Evolutionary conservation across 2,329 filamentous ascomycete genomes (phyloP).

Genomic region (Neoscytalidium dimidiatum): DNA sequence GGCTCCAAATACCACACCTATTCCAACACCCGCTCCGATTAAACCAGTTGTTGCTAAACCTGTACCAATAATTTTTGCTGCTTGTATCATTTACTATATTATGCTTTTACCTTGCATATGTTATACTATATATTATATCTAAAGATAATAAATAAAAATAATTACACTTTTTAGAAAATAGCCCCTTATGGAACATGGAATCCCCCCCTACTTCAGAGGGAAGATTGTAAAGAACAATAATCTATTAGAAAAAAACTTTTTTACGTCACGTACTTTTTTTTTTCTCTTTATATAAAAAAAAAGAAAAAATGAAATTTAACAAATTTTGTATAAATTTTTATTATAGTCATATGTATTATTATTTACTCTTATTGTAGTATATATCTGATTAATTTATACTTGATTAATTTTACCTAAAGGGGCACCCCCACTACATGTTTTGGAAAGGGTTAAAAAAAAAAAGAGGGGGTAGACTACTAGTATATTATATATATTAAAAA

Average conservation of each 20-base stretch:
- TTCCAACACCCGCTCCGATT: neutral
- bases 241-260: neutral
- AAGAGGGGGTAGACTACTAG: too few species aligned
- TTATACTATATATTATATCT: neutral
- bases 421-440: too few species aligned
- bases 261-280: neutral
- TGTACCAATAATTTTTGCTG: neutral
- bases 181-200: too few species aligned
- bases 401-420: too few species aligned
- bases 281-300: neutral
- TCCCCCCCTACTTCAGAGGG: too few species aligned
- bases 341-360: neutral
- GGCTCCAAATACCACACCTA: neutral
- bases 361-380: neutral
- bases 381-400: too few species aligned
- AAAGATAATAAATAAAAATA: slow-evolving; percentile 1
- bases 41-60: neutral
- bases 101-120: neutral
- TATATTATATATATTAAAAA: too few species aligned
- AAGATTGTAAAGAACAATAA: neutral
- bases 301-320: neutral
- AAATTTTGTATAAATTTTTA: neutral
- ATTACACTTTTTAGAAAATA: neutral
- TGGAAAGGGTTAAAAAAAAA: too few species aligned
- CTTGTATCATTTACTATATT: neutral